Percentiles rank a stretch among this genome's conserved stretches.
Conservation (phyloP, 805 yeast species). For the Wickerhamomyces sydowiorum region DNA sequence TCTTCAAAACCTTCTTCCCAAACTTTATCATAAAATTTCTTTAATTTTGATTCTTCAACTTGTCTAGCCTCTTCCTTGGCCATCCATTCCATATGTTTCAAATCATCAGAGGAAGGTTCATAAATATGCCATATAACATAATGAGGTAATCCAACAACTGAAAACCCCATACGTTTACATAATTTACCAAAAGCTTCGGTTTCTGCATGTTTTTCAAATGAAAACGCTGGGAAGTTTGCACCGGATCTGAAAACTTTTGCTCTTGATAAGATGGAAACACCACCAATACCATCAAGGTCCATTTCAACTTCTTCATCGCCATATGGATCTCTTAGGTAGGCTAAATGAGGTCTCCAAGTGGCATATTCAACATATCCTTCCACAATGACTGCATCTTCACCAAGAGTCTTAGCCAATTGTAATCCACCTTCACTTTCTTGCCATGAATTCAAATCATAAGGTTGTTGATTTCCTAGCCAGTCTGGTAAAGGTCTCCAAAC, state of each 20-base stretch:
- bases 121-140: constrained; percentile 96
- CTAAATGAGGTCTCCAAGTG: constrained; percentile 97
- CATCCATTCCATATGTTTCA: constrained; percentile 88
- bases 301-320: constrained; percentile 93
- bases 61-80: constrained; percentile 72
- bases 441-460: constrained; percentile 83
- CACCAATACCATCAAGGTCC: constrained; percentile 96
- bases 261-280: constrained; percentile 87
- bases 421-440: constrained; percentile 79
- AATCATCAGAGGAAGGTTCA: constrained; percentile 92
- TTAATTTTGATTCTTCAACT: constrained; percentile 55
- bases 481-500: constrained; percentile 90
- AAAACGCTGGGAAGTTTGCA: constrained; percentile 93
- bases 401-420: constrained; percentile 66
- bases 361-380: constrained; percentile 97
- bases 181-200: constrained; percentile 96
- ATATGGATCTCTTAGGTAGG: constrained; percentile 89
- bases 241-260: constrained; percentile 89
- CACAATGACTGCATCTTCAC: constrained; percentile 93
- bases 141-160: constrained; percentile 91
- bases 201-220: constrained; percentile 94
- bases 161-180: constrained; percentile 78
- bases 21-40: constrained; percentile 59
- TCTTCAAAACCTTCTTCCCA: constrained; percentile 81
- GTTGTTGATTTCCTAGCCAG: constrained; percentile 82